Evolutionary conservation across 371 early-diverging fungal species (phyloP).

Genomic region (Circinella umbellata): DNA sequence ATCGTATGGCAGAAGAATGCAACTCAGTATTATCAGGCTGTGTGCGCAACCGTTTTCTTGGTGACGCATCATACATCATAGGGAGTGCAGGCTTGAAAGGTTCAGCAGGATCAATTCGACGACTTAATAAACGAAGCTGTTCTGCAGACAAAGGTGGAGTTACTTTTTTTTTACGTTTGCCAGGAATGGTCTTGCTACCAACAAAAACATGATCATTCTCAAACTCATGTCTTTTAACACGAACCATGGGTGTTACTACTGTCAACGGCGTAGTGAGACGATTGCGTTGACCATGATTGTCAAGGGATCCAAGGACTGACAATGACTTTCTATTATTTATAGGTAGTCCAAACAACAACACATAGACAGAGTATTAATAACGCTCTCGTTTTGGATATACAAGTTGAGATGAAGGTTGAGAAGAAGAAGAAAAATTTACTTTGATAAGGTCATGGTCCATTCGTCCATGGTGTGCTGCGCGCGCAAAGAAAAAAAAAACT

Average conservation of each 20-base stretch:
- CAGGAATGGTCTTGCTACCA: conserved; percentile 36
- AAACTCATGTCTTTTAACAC: conserved; percentile 2
- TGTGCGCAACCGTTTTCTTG: conserved; percentile 9
- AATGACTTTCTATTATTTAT: not conserved
- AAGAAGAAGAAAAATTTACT: too few relatives aligned
- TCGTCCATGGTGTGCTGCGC: not conserved
- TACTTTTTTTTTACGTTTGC: conserved; percentile 12
- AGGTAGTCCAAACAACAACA: too few relatives aligned
- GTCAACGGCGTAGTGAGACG: not conserved
- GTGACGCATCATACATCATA: conserved; percentile 19
- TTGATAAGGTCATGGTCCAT: too few relatives aligned
- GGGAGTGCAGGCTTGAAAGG: conserved; percentile 46
- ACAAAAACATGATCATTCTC: conserved; percentile 18
- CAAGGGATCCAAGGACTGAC: conserved; percentile 10
- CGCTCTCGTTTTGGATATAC: too few relatives aligned
- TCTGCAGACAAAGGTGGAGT: conserved; percentile 34
- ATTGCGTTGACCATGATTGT: conserved; percentile 2
- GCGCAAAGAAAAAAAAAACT: not conserved
- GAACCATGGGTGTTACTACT: not conserved
- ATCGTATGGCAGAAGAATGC: not conserved
- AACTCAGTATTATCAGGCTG: not conserved
- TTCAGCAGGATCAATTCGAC: conserved; percentile 46
- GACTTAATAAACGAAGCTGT: conserved; percentile 41
- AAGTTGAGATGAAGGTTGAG: too few relatives aligned
- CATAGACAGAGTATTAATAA: too few relatives aligned